These are phyloP conservation scores for Pecoramyces ruminantium DNA, from an alignment of 192 early-diverging fungal species.

Conservation along the genomic window DNA sequence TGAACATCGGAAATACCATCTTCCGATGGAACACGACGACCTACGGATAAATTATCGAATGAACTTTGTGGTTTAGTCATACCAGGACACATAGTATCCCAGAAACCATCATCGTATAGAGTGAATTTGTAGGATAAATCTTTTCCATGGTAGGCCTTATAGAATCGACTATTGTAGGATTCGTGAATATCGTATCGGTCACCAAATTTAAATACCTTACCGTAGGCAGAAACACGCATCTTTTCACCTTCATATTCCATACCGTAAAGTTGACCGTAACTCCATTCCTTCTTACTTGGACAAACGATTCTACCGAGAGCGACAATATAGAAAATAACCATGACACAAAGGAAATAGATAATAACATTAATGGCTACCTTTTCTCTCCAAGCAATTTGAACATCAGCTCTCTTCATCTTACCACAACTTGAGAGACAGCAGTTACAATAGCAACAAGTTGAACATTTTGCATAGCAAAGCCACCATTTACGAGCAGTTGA, in stretches of 20 bases:
- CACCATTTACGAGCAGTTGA: not conserved
- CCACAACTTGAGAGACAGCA: not conserved
- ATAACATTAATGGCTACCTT: slow-evolving; percentile 82
- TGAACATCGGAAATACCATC: not conserved
- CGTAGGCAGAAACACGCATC: not conserved
- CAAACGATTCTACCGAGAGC: slow-evolving; percentile 61
- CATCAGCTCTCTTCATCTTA: slow-evolving; percentile 2
- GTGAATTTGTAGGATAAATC: not conserved
- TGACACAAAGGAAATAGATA: slow-evolving; percentile 55
- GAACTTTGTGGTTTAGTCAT: not conserved
- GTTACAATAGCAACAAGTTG: not conserved
- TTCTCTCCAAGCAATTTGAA: slow-evolving; percentile 92
- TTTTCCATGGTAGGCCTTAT: not conserved
- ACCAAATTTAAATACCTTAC: not conserved
- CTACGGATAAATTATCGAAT: not conserved
- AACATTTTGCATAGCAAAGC: not conserved
- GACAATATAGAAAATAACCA: slow-evolving; percentile 78
- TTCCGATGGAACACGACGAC: not conserved
- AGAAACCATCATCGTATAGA: not conserved
- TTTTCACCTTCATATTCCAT: not conserved
- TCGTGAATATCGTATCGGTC: not conserved
- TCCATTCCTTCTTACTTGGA: slow-evolving; percentile 37
- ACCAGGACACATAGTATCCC: not conserved
- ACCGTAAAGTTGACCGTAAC: not conserved
- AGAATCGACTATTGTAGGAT: not conserved